These are phyloP conservation scores for Metroxylon sagu DNA, from an alignment of 176 grass and related monocot species.

Conservation along the genomic window DNA sequence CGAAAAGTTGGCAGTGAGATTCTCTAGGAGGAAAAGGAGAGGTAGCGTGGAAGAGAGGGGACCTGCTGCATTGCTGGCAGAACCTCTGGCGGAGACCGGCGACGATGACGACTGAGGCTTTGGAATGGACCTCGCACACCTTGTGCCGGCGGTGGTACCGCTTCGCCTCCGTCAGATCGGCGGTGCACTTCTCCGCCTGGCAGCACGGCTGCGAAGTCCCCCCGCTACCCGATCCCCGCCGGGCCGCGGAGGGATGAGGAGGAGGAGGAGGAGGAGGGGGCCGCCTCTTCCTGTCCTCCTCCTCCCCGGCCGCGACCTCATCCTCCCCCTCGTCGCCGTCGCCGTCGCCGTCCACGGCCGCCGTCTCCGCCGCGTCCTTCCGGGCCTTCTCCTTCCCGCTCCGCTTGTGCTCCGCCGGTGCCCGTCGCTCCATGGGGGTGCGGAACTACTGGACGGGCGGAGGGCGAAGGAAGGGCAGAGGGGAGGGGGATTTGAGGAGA, in stretches of 20 bases:
- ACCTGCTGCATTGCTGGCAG: constrained; percentile 99
- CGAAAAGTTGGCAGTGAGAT: too few species aligned
- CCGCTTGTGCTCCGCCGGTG: constrained; percentile 12
- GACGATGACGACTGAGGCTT: constrained; percentile 62
- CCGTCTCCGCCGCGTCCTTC: constrained; percentile 18
- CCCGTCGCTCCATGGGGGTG: constrained; percentile 25
- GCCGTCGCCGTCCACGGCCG: neutral
- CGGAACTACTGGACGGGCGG: too few species aligned
- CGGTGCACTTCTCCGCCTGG: constrained; percentile 77
- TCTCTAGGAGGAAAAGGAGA: too few species aligned
- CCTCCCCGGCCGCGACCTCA: neutral
- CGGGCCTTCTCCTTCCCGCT: constrained; percentile 4
- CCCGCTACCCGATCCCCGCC: constrained; percentile 22
- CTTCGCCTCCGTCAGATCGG: constrained; percentile 57
- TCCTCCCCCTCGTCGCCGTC: constrained; percentile 17
- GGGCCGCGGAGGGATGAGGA: constrained; percentile 7
- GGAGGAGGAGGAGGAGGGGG: constrained; percentile 1
- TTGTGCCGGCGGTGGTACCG: constrained; percentile 87
- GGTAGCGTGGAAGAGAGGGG: neutral
- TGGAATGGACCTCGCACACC: constrained; percentile 79
- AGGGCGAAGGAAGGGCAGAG: too few species aligned
- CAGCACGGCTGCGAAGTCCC: constrained; percentile 38
- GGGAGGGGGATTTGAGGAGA: too few species aligned
- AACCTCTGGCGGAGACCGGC: constrained; percentile 83
- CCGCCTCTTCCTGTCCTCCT: constrained; percentile 28